Percentiles rank a stretch among this genome's conserved stretches.
These are phyloP conservation scores for Endocladia muricata DNA, from an alignment of 31 red algal genomes.

Conservation along the genomic window DNA sequence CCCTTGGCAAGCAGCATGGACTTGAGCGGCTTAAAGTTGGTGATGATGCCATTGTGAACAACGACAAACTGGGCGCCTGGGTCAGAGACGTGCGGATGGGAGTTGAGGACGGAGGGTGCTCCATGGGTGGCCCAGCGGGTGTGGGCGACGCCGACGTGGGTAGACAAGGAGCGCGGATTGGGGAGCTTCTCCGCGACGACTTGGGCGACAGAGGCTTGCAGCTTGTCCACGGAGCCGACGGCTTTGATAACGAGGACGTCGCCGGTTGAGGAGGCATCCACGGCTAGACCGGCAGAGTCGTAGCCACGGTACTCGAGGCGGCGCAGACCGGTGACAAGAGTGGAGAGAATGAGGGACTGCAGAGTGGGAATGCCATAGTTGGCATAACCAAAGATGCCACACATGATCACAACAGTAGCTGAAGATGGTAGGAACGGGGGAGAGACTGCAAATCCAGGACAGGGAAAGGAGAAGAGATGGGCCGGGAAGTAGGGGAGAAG, in stretches of 20 bases:
- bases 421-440: background rate
- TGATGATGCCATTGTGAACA: constrained; percentile 99
- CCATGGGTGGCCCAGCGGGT: constrained; percentile 99
- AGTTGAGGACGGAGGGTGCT: constrained; percentile 70
- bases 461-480: background rate
- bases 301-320: constrained; percentile 99
- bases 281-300: constrained; percentile 91
- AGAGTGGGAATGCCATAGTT: constrained; percentile 51
- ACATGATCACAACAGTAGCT: constrained; percentile 48
- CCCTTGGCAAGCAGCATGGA: constrained; percentile 66
- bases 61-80: constrained; percentile 75
- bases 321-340: constrained; percentile 80
- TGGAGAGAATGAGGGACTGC: constrained; percentile 47
- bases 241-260: constrained; percentile 62
- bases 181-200: background rate
- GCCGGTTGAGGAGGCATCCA: constrained; percentile 41
- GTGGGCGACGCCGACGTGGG: constrained; percentile 92
- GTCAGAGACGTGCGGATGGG: constrained; percentile 89
- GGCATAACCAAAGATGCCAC: constrained; percentile 95
- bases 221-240: constrained; percentile 65
- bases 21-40: constrained; percentile 87
- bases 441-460: background rate
- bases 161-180: constrained; percentile 5
- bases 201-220: constrained; percentile 44
- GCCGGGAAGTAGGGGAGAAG: background rate